Percentiles rank a stretch among this genome's conserved stretches.
These are phyloP conservation scores for Spizellomyces sp. DNA, from an alignment of 192 early-diverging fungal genomes.

Conservation along the genomic window DNA sequence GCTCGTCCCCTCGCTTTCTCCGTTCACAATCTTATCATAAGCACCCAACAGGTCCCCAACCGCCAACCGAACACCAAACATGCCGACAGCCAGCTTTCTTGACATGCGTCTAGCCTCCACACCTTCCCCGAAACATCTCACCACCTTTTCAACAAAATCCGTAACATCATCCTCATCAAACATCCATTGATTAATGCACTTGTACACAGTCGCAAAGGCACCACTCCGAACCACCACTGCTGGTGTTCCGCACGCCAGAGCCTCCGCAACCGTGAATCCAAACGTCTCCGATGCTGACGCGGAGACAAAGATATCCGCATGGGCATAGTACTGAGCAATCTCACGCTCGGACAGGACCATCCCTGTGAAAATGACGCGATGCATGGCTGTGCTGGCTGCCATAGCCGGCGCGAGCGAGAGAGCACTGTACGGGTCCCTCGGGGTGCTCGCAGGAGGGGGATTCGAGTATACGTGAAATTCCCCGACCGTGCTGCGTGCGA, in stretches of 20 bases:
- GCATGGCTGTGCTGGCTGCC: slow-evolving; percentile 1
- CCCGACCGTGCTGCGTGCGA: slow-evolving; percentile 42
- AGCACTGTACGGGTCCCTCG: background rate
- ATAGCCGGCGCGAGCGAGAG: background rate
- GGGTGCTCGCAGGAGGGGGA: background rate
- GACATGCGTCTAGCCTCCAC: slow-evolving; percentile 20
- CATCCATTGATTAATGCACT: slow-evolving; percentile 55
- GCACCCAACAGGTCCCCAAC: slow-evolving; percentile 41
- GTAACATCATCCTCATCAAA: slow-evolving; percentile 46
- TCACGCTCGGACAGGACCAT: slow-evolving; percentile 45
- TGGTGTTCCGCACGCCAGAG: slow-evolving; percentile 55
- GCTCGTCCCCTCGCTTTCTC: background rate
- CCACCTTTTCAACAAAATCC: slow-evolving; percentile 40
- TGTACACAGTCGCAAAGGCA: slow-evolving; percentile 47
- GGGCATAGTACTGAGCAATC: slow-evolving; percentile 43
- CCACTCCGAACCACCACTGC: slow-evolving; percentile 49
- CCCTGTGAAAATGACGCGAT: slow-evolving; percentile 52
- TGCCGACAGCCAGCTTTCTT: slow-evolving; percentile 35
- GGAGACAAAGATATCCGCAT: slow-evolving; percentile 49
- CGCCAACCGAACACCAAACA: slow-evolving; percentile 39
- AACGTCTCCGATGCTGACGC: slow-evolving; percentile 58
- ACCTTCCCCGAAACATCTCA: slow-evolving; percentile 19
- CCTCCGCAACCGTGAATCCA: slow-evolving; percentile 60
- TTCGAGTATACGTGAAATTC: slow-evolving; percentile 30
- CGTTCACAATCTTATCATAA: slow-evolving; percentile 39